A percentile compares a stretch with the other conserved stretches of the same genome.
Conservation (phyloP, 306 rosid genomes). For the Canavalia gladiata region DNA sequence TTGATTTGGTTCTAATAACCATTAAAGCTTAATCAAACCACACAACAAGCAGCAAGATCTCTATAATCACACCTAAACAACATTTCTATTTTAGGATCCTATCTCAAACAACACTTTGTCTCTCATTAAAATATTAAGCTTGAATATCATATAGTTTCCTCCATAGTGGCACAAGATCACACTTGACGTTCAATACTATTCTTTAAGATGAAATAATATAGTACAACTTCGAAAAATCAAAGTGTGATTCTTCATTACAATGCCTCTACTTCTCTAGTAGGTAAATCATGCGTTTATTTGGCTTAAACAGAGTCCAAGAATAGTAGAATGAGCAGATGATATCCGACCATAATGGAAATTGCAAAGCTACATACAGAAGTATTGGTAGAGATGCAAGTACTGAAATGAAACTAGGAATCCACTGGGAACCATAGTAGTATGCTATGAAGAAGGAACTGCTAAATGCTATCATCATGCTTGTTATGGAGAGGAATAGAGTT, state of each 20-base stretch:
- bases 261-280: neutral
- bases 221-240: neutral
- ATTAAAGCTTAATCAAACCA: too few relatives aligned
- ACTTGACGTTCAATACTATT: neutral
- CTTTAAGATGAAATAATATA: neutral
- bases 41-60: too few relatives aligned
- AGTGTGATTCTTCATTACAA: neutral
- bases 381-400: neutral
- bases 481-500: neutral
- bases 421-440: neutral
- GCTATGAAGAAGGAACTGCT: neutral
- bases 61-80: too few relatives aligned
- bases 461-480: conserved; percentile 11
- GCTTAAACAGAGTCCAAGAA: neutral
- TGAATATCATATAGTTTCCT: too few relatives aligned
- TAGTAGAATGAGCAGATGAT: conserved; percentile 49
- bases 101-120: too few relatives aligned
- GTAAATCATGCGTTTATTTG: neutral
- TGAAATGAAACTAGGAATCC: neutral
- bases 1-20: too few relatives aligned
- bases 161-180: neutral
- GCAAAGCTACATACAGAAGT: neutral
- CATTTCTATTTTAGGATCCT: too few relatives aligned
- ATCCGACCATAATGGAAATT: neutral
- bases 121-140: too few relatives aligned